phyloP scores from a whole-genome alignment of 768 basidiomycete genomes.

The Kwoniella europaea region DNA sequence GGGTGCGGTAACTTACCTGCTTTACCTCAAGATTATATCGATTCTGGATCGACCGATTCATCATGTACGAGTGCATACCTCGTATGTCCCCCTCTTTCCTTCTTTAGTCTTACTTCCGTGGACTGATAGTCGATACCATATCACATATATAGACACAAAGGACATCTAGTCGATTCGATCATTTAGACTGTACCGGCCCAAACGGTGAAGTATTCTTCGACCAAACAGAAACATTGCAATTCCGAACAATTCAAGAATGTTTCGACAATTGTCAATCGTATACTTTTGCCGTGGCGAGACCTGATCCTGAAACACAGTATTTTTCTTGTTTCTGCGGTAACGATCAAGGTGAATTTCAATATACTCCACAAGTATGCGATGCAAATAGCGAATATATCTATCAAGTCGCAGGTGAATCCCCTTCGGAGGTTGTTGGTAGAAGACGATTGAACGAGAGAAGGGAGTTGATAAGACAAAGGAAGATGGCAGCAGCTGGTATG shows the following conservation, averaged over 20 bases:
- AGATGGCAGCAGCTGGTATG: background rate
- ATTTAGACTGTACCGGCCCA: background rate
- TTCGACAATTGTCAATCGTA: constrained; percentile 1
- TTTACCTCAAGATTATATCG: background rate
- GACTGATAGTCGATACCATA: background rate
- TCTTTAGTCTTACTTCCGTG: background rate
- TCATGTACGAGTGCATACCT: background rate
- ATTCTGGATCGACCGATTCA: background rate
- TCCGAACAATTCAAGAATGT: background rate
- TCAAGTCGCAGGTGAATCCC: background rate
- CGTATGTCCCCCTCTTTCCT: background rate
- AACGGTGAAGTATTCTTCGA: background rate
- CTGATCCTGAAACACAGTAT: background rate
- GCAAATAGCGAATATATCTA: background rate
- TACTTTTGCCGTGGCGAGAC: background rate
- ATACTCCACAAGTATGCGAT: constrained; percentile 1
- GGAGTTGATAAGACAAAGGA: background rate
- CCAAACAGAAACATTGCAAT: background rate
- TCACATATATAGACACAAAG: background rate
- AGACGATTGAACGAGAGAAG: background rate
- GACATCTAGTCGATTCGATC: background rate
- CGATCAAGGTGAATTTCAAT: background rate
- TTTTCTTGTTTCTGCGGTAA: background rate
- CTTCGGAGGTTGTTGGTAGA: background rate
- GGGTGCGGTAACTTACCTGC: background rate